Percentiles rank a stretch among this genome's conserved stretches.
Conservation (phyloP, 805 yeast genomes). For the Lachancea mirantina region DNA sequence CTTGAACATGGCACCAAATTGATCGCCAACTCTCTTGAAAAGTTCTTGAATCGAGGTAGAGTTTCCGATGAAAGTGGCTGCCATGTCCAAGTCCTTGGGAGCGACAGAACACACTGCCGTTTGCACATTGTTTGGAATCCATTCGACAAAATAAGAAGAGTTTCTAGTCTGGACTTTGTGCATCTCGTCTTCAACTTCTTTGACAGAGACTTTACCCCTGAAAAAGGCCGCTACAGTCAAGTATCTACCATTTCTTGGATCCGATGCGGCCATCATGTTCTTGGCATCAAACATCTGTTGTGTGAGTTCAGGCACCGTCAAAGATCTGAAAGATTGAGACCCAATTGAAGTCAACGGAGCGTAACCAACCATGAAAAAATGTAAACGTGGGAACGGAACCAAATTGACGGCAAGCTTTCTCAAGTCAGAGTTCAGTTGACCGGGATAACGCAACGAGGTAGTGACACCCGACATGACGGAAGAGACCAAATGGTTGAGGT, state of each 20-base stretch:
- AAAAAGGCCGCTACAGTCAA: constrained; percentile 90
- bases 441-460: constrained; percentile 89
- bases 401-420: constrained; percentile 90
- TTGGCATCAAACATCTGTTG: constrained; percentile 89
- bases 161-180: constrained; percentile 74
- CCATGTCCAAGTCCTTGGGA: constrained; percentile 76
- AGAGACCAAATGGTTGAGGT: constrained; percentile 76
- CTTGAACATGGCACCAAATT: constrained; percentile 86
- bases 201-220: constrained; percentile 87
- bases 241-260: constrained; percentile 86
- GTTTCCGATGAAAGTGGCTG: constrained; percentile 91
- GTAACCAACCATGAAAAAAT: constrained; percentile 91
- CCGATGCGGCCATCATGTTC: constrained; percentile 94
- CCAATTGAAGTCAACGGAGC: constrained; percentile 84
- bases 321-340: constrained; percentile 73
- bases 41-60: constrained; percentile 89
- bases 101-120: constrained; percentile 90
- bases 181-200: constrained; percentile 94
- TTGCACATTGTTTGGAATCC: constrained; percentile 95
- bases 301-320: constrained; percentile 84
- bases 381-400: constrained; percentile 93
- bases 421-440: constrained; percentile 87
- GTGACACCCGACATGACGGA: constrained; percentile 95
- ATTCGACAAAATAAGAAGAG: constrained; percentile 80
- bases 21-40: constrained; percentile 82